Evolutionary conservation across 1,139 yeast genomes (phyloP), one percentile per base, ranked within the genome.

Genomic region (Yamadazyma jaroonii): DNA sequence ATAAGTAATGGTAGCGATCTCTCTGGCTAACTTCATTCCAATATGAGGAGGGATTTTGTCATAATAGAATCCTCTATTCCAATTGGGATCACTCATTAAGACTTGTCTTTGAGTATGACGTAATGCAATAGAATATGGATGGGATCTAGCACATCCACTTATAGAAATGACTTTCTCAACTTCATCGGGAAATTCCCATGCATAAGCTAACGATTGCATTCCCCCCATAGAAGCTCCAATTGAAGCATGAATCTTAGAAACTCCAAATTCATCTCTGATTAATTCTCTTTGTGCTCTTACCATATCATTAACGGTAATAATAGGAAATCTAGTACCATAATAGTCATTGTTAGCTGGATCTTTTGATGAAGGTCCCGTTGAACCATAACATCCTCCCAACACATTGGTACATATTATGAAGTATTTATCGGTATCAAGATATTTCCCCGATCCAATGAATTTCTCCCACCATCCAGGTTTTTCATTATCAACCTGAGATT

Each of bases 171-270:
- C 73, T 39, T 83, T 79, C 6, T 72, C 74, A 4, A 89, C 96
- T 43, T 73, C 76, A 30, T 82, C 81, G 1, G 95, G 88, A 54
- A 84, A 89, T 54, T 85, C 95, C 59, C 81, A 77, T 0, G 88
- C 96, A 57, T 81, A 87, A 0, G 97, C 95, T 41, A 89, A 70
- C 9, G 92, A 82, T 62, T 89, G 97, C 96, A 89, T 88, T 13
- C 97, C 97, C 22, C 97, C 97, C 95, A 89, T 87, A 0, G 96
- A 87, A 1, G 96, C 84, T 6, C 97, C 97, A 3, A 90, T 79
- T 1, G 89, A 77, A 1, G 96, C 96, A 56, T 79, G 78, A 21
- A 89, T 62, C 55, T 77, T 81, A 2, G 53, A 40, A 21, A 84
- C 84, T 0, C 81, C 80, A 45, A 88, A 77, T 27, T 75, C 78